A percentile compares a stretch with the other conserved stretches of the same genome.
Evolutionary conservation across 176 grass and related monocot species (phyloP).

Genomic region (Olyra latifolia): DNA sequence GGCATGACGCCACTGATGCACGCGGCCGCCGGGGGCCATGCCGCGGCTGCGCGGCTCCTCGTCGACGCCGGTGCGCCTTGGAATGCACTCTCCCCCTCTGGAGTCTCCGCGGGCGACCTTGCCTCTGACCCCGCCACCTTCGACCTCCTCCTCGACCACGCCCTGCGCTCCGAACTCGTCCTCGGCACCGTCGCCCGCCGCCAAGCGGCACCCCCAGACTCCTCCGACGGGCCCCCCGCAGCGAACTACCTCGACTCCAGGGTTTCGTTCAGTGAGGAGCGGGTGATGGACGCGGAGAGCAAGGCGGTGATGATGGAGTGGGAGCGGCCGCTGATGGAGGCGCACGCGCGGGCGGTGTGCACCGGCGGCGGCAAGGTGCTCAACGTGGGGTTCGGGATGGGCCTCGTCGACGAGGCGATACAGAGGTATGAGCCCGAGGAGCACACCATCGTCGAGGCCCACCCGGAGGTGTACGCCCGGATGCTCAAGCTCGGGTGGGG

Average conservation of each 20-base stretch:
- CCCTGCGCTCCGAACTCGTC: conserved; percentile 85
- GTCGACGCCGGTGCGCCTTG: conserved; percentile 77
- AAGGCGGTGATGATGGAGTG: conserved; percentile 98
- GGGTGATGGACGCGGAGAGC: conserved; percentile 81
- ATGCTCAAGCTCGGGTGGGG: conserved; percentile 83
- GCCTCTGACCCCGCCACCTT: conserved; percentile 59
- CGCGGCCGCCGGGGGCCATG: conserved; percentile 59
- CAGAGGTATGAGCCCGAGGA: conserved; percentile 75
- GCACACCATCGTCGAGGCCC: conserved; percentile 92
- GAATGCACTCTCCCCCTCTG: conserved; percentile 67
- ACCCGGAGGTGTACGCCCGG: conserved; percentile 72
- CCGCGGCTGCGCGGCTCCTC: conserved; percentile 49
- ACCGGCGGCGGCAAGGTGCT: conserved; percentile 59
- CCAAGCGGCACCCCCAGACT: neutral
- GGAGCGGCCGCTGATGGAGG: conserved; percentile 96
- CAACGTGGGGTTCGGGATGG: conserved; percentile 96
- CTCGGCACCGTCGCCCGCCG: conserved; percentile 67
- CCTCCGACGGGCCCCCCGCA: conserved; percentile 1
- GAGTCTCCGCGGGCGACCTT: conserved; percentile 69
- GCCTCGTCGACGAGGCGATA: conserved; percentile 88
- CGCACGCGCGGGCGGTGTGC: conserved; percentile 85
- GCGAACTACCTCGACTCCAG: conserved; percentile 67
- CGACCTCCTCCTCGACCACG: conserved; percentile 80
- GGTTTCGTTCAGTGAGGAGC: conserved; percentile 84
- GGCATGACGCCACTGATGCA: conserved; percentile 83